phyloP scores from a whole-genome alignment of 345 rosid genomes.

The Limnanthes douglasii region DNA sequence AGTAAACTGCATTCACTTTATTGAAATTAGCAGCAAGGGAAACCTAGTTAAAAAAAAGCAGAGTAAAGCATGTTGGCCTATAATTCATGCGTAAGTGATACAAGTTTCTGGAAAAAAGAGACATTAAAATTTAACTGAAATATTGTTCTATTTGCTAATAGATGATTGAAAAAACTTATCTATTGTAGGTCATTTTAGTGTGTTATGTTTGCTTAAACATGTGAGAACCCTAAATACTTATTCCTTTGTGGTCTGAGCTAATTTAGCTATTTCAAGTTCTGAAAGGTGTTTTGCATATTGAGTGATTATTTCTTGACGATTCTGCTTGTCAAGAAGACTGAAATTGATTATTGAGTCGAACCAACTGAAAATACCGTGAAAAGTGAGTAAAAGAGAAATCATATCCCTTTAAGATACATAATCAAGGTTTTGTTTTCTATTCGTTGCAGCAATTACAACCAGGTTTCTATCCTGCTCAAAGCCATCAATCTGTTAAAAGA shows the following conservation, averaged over 20 bases:
- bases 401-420: constrained; percentile 14
- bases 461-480: constrained; percentile 90
- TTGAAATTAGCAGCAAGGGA: no score
- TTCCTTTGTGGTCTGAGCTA: constrained; percentile 52
- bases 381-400: constrained; percentile 2
- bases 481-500: constrained; percentile 79
- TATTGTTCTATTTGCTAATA: no score
- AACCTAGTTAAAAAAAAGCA: no score
- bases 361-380: constrained; percentile 34
- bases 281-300: constrained; percentile 82
- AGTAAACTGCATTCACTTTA: no score
- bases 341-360: constrained; percentile 80
- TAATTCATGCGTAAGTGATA: no score
- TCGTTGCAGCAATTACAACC: constrained; percentile 86
- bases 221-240: no score
- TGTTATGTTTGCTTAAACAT: no score
- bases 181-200: no score
- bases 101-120: no score
- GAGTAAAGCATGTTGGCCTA: no score
- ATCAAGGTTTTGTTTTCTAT: constrained; percentile 92
- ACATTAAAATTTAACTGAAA: no score
- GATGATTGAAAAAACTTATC: no score
- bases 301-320: constrained; percentile 54
- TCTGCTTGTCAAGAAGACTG: constrained; percentile 53
- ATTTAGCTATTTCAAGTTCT: constrained; percentile 46